Percentiles rank a stretch among this genome's conserved stretches.
These are phyloP conservation scores for Solanum chacoense DNA, from an alignment of 305 asterid species.

Conservation along the genomic window DNA sequence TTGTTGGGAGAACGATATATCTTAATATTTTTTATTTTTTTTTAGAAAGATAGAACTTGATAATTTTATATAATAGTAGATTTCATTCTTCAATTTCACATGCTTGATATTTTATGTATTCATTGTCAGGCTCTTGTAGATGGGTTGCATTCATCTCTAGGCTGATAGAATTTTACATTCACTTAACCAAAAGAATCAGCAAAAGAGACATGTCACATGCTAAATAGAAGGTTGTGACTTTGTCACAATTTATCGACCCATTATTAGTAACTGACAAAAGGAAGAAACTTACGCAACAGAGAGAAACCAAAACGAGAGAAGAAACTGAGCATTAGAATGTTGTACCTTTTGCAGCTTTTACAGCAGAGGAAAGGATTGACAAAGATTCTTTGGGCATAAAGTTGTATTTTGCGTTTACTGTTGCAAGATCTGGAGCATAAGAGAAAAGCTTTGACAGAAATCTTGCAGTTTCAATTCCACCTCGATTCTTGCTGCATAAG, in stretches of 20 bases:
- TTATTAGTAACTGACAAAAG: background rate
- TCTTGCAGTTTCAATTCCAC: constrained; percentile 69
- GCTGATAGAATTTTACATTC: background rate
- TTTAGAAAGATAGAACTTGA: background rate
- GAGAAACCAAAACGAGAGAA: background rate
- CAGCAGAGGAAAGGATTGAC: constrained; percentile 35
- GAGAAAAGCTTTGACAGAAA: constrained; percentile 52
- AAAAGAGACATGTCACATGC: background rate
- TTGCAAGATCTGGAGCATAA: constrained; percentile 32
- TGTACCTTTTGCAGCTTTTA: constrained; percentile 56
- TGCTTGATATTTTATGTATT: background rate
- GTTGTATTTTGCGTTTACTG: constrained; percentile 62
- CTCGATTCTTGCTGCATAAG: constrained; percentile 62
- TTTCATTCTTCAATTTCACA: background rate
- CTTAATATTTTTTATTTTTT: background rate
- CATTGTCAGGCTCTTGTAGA: background rate
- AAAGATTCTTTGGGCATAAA: constrained; percentile 62
- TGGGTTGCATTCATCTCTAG: background rate
- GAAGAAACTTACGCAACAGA: background rate
- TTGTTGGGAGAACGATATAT: background rate
- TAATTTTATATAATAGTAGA: background rate
- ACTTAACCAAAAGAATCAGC: background rate
- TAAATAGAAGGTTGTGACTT: background rate
- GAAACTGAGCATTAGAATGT: background rate
- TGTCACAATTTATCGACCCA: background rate